Base-by-base conservation (phyloP, 2,329 filamentous ascomycete species). In the Sporothrix protearum region DNA sequence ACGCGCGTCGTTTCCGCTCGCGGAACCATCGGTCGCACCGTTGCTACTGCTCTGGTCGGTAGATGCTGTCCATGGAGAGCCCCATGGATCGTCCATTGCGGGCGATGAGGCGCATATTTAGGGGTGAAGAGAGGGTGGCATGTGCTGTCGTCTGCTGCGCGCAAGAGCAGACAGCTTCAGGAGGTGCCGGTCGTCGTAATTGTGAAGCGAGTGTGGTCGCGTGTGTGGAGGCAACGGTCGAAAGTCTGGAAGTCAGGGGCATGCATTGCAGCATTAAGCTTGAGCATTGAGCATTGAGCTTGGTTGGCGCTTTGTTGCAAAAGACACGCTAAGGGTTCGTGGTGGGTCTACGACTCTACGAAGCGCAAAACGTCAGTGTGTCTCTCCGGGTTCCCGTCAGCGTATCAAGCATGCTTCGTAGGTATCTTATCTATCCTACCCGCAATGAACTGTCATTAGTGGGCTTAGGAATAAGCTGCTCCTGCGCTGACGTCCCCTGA, bases 71-170 rank as follows among this genome's bases (percentile, higher is more conserved):
- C 87, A 88, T 80, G 87, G 87, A 76, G 86, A 88, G 79, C 84
- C 85, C 87, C 87, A 89, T 76, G 87, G 86, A 86, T 89, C 86
- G 78, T 89, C 87, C 87, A 89, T 89, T 74, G 67, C 63, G 72
- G 49, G 59, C 39, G 45, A 42, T 53, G 25, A 53, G n/a, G 64
- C 19, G 71, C 73, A 74, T 75, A 47, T 69, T 75, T 67, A 16
- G 16, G 4, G 14, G 25, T 30, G n/a, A 25, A 22, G 9, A 66
- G 19, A 28, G 36, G 12, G 6, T 16, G 22, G 3, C 22, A 28
- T 8, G 25, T 30, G 14, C 16, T 19, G 10, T 45, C 42, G 19
- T 64, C 42, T 66, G 63, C 25, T 16, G 55, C 2, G 28, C 39
- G 42, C 7, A 9, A 45, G 16, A 7, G 47, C 49, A 42, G 47